Conservation (phyloP, 83 land plant genomes). For the Isoetes engelmannii region DNA sequence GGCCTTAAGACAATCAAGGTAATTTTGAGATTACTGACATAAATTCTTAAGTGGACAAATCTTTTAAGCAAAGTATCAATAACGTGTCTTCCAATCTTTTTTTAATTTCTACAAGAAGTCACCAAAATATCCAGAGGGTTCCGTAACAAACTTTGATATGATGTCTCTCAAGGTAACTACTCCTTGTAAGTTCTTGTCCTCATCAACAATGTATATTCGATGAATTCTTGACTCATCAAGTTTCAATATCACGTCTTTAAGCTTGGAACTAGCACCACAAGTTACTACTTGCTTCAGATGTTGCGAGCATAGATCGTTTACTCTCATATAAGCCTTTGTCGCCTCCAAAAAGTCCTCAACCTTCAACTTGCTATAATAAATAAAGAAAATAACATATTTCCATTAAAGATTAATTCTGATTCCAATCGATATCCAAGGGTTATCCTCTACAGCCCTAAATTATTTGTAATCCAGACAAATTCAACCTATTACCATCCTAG, state of each 20-base stretch:
- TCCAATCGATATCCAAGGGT: too few species aligned
- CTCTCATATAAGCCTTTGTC: slow-evolving; percentile 34
- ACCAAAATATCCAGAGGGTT: slow-evolving; percentile 77
- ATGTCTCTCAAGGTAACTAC: slow-evolving; percentile 77
- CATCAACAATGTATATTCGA: slow-evolving; percentile 61
- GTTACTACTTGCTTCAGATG: slow-evolving; percentile 39
- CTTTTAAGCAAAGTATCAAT: too few species aligned
- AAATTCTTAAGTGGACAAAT: too few species aligned
- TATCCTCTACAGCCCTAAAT: too few species aligned
- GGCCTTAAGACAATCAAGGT: too few species aligned
- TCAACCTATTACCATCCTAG: too few species aligned
- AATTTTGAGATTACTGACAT: too few species aligned
- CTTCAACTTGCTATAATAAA: slow-evolving; percentile 49
- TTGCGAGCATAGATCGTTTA: slow-evolving; percentile 36
- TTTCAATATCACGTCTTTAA: slow-evolving; percentile 49
- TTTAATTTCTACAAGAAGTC: slow-evolving; percentile 42
- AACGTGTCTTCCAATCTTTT: neutral
- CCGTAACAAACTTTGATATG: slow-evolving; percentile 75
- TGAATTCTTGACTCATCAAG: slow-evolving; percentile 59
- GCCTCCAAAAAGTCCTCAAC: slow-evolving; percentile 57
- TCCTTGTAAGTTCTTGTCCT: slow-evolving; percentile 51
- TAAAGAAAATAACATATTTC: too few species aligned
- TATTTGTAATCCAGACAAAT: too few species aligned
- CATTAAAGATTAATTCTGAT: too few species aligned
- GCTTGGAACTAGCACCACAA: slow-evolving; percentile 40